Evolutionary conservation across 192 early-diverging fungal species (phyloP).

Genomic region (Geranomyces variabilis): DNA sequence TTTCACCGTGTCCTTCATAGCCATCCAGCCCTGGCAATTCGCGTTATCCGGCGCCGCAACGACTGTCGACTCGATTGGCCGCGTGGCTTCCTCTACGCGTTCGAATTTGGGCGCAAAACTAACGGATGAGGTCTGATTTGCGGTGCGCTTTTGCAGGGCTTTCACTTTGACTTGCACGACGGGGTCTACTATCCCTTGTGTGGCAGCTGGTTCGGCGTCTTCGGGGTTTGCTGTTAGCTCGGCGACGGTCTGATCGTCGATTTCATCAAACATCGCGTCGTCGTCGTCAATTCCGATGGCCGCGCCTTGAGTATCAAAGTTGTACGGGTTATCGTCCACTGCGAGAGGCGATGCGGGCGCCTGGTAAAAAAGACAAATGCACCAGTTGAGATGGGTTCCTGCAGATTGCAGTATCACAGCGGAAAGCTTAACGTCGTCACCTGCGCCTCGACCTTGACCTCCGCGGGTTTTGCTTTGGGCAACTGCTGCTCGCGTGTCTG

Average conservation of each 20-base stretch:
- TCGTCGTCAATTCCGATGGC: not conserved
- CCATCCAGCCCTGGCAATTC: constrained; percentile 42
- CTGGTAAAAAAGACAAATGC: not conserved
- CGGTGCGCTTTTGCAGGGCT: constrained; percentile 15
- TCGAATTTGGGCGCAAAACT: constrained; percentile 42
- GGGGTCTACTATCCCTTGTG: not conserved
- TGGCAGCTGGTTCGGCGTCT: too few relatives aligned
- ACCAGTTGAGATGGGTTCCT: too few relatives aligned
- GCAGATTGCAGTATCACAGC: too few relatives aligned
- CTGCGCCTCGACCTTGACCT: not conserved
- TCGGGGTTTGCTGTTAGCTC: not conserved
- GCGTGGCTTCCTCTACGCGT: constrained; percentile 23
- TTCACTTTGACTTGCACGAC: constrained; percentile 29
- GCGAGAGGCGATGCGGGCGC: too few relatives aligned
- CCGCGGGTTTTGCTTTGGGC: not conserved
- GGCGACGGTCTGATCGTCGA: not conserved
- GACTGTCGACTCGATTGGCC: constrained; percentile 31
- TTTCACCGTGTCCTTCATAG: constrained; percentile 38
- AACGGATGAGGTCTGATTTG: not conserved
- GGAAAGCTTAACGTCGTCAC: not conserved
- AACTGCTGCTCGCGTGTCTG: not conserved
- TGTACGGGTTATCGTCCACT: too few relatives aligned
- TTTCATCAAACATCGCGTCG: not conserved
- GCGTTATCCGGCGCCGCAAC: constrained; percentile 27
- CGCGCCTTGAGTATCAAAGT: too few relatives aligned